phyloP scores from a whole-genome alignment of 2,329 filamentous ascomycete genomes.

The Fusarium sp. region DNA sequence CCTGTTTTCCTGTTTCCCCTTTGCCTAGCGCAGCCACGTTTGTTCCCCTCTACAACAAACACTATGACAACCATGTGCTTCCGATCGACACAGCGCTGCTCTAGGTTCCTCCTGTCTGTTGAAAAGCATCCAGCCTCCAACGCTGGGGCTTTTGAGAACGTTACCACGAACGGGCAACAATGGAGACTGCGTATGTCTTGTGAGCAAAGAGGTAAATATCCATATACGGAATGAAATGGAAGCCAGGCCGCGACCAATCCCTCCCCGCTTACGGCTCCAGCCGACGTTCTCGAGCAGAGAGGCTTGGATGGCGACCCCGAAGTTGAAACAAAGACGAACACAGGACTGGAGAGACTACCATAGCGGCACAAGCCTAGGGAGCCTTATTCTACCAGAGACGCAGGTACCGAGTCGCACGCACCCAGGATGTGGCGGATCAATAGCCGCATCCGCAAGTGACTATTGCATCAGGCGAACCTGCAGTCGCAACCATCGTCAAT shows the following conservation, averaged over 20 bases:
- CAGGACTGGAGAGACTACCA: constrained; percentile 1
- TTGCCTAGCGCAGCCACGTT: constrained; percentile 17
- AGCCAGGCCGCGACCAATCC: neutral
- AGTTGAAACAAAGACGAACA: constrained; percentile 5
- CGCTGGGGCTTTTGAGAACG: constrained; percentile 9
- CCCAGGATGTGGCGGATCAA: constrained; percentile 9
- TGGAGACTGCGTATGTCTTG: neutral
- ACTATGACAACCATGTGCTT: constrained; percentile 2
- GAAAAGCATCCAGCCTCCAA: constrained; percentile 31
- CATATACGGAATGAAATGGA: constrained; percentile 1
- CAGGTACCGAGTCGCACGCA: constrained; percentile 24
- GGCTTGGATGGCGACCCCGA: constrained; percentile 27
- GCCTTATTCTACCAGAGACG: constrained; percentile 13
- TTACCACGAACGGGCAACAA: constrained; percentile 13
- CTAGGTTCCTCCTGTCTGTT: neutral
- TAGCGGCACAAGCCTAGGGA: neutral
- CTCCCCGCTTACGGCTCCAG: constrained; percentile 3
- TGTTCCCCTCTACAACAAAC: constrained; percentile 18
- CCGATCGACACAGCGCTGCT: constrained; percentile 18
- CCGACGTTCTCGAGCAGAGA: constrained; percentile 27
- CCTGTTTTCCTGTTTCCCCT: neutral
- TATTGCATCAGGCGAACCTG: neutral
- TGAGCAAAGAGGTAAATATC: neutral
- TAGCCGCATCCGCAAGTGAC: constrained; percentile 4
- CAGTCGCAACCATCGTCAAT: constrained; percentile 15